Evolutionary conservation across 1,284 basidiomycete genomes (phyloP).

Genomic region (Boletus hoseneyae): DNA sequence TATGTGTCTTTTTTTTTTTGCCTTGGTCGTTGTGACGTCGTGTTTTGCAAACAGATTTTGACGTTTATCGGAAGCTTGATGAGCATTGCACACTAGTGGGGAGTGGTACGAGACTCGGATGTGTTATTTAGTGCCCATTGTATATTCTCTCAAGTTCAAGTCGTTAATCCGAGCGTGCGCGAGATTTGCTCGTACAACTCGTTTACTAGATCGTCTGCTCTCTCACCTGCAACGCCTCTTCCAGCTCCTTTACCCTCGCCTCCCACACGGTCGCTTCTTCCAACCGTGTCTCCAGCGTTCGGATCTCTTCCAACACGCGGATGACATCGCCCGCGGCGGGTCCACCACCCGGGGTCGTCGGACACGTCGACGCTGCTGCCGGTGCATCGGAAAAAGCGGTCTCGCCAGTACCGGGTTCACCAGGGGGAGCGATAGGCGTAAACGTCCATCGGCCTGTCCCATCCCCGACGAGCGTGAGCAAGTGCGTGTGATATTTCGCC

Average conservation of each 20-base stretch:
- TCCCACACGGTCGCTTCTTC: conserved; percentile 69
- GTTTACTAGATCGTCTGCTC: no score
- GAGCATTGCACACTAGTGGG: conserved; percentile 44
- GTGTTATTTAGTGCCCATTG: no score
- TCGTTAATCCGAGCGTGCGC: no score
- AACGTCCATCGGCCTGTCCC: conserved; percentile 68
- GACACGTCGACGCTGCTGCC: conserved; percentile 36
- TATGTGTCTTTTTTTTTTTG: conserved; percentile 39
- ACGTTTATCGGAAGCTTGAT: conserved; percentile 72
- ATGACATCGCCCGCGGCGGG: conserved; percentile 30
- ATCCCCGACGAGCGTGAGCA: conserved; percentile 73
- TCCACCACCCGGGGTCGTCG: conserved; percentile 61
- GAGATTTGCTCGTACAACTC: no score
- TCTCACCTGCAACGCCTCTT: conserved; percentile 19
- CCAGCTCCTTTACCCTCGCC: conserved; percentile 25
- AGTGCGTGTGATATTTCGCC: conserved; percentile 79
- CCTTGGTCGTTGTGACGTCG: no score
- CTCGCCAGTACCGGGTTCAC: no score
- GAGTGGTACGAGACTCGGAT: no score
- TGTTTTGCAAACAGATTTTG: conserved; percentile 46
- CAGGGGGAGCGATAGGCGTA: conserved; percentile 27
- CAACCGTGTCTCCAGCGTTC: conserved; percentile 60
- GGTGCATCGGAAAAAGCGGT: no score
- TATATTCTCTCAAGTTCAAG: no score
- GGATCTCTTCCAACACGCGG: conserved; percentile 52